Evolutionary conservation across 495 filamentous ascomycete species (phyloP), one percentile per base, ranked within the genome.

Genomic region (Penicillium turbatum): DNA sequence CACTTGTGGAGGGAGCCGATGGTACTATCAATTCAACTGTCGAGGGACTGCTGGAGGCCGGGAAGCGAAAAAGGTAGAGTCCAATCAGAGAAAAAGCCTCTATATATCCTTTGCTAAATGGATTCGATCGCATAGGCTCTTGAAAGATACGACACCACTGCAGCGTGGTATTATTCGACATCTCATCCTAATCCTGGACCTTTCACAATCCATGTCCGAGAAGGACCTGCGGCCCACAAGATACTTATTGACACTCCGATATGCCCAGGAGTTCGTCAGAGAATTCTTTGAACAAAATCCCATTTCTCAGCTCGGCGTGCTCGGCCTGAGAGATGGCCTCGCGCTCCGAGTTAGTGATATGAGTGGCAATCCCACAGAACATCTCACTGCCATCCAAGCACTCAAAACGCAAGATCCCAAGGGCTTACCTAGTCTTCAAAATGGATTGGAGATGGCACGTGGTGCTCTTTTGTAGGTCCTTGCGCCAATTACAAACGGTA

Each of bases 281-380:
- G 95, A 97, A 59, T 98, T 90, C 71, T 98, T 97, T 66, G 92
- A 97, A 68, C 93, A 98, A 68, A 98, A 98, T 55, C 93, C 93
- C n/a, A 97, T 98, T 67, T 93, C 89, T 27, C 95, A 98, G 64
- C 78, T 98, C 34, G 90, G 87, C 12, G 83, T 97, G 19, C 73
- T 98, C 36, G 92, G 88, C 41, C 92, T 96, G 83, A 83, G 86
- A 38, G 95, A 97, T 69, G 93, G 93, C 12, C 74, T 97, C 13
- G 92, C 91, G 7, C 70, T 93, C 8, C 75, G 89, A 32, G 82
- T 98, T 45, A 91, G 85, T 65, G 89, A 95, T 63, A 86, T 96
- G 77, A 87, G 83, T 48, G 95, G 95, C 2, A 97, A 97, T 66
- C 90, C 91, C 0, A 84, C 81, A 6, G 89, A 95, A 47, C 93